Evolutionary conservation across 768 basidiomycete species (phyloP).

Genomic region (Pleurotus pulmonarius): DNA sequence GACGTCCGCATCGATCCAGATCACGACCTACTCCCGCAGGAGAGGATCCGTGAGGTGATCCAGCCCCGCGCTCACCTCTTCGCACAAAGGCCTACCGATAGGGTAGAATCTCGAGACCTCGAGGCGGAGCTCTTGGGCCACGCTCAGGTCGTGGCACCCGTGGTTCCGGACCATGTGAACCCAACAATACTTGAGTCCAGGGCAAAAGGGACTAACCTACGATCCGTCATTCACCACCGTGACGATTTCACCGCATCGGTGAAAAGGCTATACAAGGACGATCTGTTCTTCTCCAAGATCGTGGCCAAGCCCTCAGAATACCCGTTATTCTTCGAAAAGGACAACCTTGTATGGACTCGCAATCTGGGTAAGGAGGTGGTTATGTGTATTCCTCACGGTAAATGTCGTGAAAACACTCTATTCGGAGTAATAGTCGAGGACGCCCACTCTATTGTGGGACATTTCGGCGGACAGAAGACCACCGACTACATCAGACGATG

Average conservation of each 20-base stretch:
- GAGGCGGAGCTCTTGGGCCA: too few species aligned
- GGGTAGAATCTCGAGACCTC: neutral
- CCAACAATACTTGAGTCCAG: too few species aligned
- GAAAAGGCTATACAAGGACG: too few species aligned
- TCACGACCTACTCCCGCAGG: constrained; percentile 4
- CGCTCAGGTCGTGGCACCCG: too few species aligned
- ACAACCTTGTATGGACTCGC: neutral
- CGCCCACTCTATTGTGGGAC: constrained; percentile 4
- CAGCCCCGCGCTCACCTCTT: too few species aligned
- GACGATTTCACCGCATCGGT: too few species aligned
- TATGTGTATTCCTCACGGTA: neutral
- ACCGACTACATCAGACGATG: constrained; percentile 16
- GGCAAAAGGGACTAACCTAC: too few species aligned
- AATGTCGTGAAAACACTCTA: neutral
- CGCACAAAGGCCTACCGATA: neutral
- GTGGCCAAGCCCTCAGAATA: neutral
- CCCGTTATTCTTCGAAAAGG: neutral
- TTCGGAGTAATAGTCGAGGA: neutral
- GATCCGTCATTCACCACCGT: too few species aligned
- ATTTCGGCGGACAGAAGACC: neutral
- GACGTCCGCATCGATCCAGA: constrained; percentile 17
- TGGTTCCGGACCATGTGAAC: too few species aligned
- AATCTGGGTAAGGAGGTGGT: neutral
- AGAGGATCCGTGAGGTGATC: neutral
- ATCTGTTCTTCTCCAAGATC: neutral